A percentile compares a stretch with the other conserved stretches of the same genome.
Evolutionary conservation across 2,329 filamentous ascomycete species (phyloP).

Genomic region (Cercospora sp.): DNA sequence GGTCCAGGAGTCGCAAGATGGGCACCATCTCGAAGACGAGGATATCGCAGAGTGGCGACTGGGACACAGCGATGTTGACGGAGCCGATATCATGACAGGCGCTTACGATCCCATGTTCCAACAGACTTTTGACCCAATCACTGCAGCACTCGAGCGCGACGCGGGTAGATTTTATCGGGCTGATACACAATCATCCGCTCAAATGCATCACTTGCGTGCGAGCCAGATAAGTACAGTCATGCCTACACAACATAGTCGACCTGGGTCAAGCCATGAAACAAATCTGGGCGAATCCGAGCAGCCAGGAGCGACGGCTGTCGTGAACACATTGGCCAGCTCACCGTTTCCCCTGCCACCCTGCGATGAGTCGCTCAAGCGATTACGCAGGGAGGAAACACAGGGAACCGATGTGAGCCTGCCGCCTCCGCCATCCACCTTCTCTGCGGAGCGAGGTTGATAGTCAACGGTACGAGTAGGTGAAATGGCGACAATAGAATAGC

Average conservation of each 20-base stretch:
- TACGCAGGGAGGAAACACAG: not conserved
- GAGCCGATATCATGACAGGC: not conserved
- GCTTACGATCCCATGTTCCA: conserved; percentile 18
- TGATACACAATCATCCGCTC: conserved; percentile 16
- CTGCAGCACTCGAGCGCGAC: conserved; percentile 24
- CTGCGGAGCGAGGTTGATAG: not conserved
- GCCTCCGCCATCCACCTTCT: conserved; percentile 9
- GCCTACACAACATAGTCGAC: conserved; percentile 14
- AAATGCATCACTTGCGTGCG: not conserved
- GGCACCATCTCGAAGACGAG: conserved; percentile 1
- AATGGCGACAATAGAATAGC: not conserved
- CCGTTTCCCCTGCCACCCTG: conserved; percentile 7
- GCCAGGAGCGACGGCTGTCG: not conserved
- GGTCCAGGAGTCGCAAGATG: conserved; percentile 14
- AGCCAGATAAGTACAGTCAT: conserved; percentile 19
- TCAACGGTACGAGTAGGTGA: not conserved
- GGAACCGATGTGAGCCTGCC: conserved; percentile 13
- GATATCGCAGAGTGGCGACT: not conserved
- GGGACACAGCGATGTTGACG: not conserved
- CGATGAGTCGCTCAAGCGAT: not conserved
- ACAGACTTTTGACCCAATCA: conserved; percentile 28
- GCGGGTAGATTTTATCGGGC: conserved; percentile 21
- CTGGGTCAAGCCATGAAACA: not conserved
- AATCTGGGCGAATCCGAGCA: not conserved
- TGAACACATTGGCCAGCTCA: conserved; percentile 8